Evolutionary conservation across 2,329 filamentous ascomycete species (phyloP), one percentile per base, ranked within the genome.

Genomic region (Aspergillus neotritici): DNA sequence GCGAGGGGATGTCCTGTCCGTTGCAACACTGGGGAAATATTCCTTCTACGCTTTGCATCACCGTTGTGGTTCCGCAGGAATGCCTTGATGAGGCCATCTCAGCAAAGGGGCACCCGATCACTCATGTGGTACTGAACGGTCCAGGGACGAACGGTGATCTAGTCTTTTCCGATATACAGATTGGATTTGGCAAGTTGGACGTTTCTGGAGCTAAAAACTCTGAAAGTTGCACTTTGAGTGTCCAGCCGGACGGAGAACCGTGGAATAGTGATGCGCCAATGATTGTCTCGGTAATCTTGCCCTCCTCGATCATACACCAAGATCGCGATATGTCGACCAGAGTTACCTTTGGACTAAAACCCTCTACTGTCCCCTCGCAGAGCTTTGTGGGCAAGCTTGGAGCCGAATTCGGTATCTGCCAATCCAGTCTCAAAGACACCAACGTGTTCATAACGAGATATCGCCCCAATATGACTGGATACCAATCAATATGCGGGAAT

Each of bases 371-470:
- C n/a, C n/a, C n/a, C n/a, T n/a, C n/a, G n/a, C n/a, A n/a, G n/a
- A n/a, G n/a, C n/a, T n/a, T n/a, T n/a, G n/a, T n/a, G n/a, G n/a
- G n/a, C n/a, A n/a, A n/a, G 28, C 44, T 61, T 14, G 55, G 56
- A 12, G 21, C 41, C 16, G 41, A 53, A 2, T 37, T 58, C 16
- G 43, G 37, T 9, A 47, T 62, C 15, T 50, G 47, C 31, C 16
- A 46, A 34, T 51, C 56, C 9, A 48, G 30, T 8, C 36, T 60
- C 32, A 46, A 36, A 11, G 41, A 50, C 17, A 25, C 46, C 17
- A 46, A 49, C 28, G 55, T 63, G 7, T 63, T 51, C 41, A 48
- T 65, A 25, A 58, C 60, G 1, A 48, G 53, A 25, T 41, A 56
- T 30, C 46, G 47, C 10, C 62, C 62, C 10, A 61, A 63, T 37